Evolutionary conservation across 164 flowering plant species (phyloP), one percentile per base, ranked within the genome.

Genomic region (Kalanchoe fedtschenkoi): DNA sequence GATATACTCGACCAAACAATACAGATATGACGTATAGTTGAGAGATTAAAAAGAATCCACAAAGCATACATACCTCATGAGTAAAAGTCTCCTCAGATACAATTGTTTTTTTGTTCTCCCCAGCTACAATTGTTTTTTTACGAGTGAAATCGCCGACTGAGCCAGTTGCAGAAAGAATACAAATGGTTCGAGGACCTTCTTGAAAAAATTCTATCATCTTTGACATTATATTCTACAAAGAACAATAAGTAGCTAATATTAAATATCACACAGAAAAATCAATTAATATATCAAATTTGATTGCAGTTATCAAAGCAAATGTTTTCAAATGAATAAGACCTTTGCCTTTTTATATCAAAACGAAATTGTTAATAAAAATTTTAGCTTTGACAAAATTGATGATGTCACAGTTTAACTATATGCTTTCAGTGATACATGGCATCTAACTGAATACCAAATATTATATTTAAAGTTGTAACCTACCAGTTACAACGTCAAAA

Each of bases 111-210:
- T n/a, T n/a, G n/a, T n/a, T n/a, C n/a, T 91, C 90, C 63, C 89
- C 85, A 67, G 81, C 70, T 68, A 71, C 74, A 46, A 86, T 81
- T 30, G 91, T 84, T 55, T 88, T 89, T 19, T 84, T 84, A 69
- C 89, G 91, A 37, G 88, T 85, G 43, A 87, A 87, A 79, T 83
- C 87, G 72, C 81, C 72, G 61, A 89, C 66, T 21, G 88, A 80
- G 67, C 97, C 97, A 80, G 74, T 83, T 65, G 97, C 97, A 54
- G 95, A 82, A 62, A 91, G 85, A 74, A 91, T 81, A 70, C 92
- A 91, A 55, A 91, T 76, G 6, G 97, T 80, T 0, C 91, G 83
- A 11, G 95, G 82, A 41, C 95, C 96, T 81, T 87, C 81, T 72
- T 83, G 91, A 5, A 86, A 81, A 60, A 89, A 89, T 8, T 86